Evolutionary conservation across 2,329 filamentous ascomycete genomes (phyloP).

Genomic region (Colletotrichum tropicicola): DNA sequence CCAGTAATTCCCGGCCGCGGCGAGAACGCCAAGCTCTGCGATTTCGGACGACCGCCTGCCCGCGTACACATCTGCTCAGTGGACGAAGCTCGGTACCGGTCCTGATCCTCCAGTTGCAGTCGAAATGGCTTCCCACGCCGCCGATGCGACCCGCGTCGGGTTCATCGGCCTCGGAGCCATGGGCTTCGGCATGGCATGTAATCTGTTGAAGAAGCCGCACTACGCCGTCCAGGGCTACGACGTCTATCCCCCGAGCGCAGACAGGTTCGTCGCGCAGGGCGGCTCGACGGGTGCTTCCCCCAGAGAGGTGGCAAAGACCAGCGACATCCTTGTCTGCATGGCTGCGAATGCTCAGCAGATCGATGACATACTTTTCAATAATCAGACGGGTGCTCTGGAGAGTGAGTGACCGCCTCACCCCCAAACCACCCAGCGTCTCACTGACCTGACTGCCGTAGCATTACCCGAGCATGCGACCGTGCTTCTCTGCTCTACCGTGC

Average conservation of each 20-base stretch:
- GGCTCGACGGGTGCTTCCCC: conserved; percentile 34
- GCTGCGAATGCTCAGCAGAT: conserved; percentile 45
- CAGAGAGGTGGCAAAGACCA: conserved; percentile 36
- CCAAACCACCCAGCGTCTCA: neutral
- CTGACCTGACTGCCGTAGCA: conserved; percentile 12
- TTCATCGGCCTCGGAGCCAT: conserved; percentile 49
- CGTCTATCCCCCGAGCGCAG: conserved; percentile 37
- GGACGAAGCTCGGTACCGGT: neutral
- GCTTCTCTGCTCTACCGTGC: conserved; percentile 46
- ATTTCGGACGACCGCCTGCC: conserved; percentile 2
- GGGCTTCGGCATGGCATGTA: conserved; percentile 47
- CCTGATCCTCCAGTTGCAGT: too few relatives aligned
- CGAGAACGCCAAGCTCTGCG: neutral
- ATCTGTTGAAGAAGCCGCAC: conserved; percentile 38
- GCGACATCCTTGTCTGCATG: conserved; percentile 45
- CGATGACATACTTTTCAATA: conserved; percentile 41
- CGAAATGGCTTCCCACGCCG: conserved; percentile 16
- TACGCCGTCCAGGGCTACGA: conserved; percentile 44
- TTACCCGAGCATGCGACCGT: conserved; percentile 26
- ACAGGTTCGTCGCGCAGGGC: conserved; percentile 38
- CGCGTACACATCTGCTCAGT: too few relatives aligned
- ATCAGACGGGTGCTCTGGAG: conserved; percentile 35
- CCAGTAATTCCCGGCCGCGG: conserved; percentile 1
- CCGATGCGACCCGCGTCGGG: conserved; percentile 34
- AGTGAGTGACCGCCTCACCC: conserved; percentile 1